These are phyloP conservation scores for Ophiosphaerella korrae DNA, from an alignment of 2,329 filamentous ascomycete species.

Conservation along the genomic window DNA sequence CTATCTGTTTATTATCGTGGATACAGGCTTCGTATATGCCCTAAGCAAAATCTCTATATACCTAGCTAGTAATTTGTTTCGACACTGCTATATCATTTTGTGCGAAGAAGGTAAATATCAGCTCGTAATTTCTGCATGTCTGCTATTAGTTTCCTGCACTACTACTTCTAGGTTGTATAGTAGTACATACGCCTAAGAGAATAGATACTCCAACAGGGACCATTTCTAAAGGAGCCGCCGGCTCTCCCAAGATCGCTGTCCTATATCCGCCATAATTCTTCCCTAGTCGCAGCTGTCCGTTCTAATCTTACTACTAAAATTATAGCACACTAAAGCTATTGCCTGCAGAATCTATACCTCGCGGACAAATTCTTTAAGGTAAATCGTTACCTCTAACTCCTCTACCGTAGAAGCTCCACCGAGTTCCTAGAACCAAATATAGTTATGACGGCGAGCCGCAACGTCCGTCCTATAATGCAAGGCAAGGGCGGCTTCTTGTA, in stretches of 20 bases:
- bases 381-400: not conserved
- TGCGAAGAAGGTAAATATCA: not conserved
- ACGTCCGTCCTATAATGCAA: not conserved
- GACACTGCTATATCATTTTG: not conserved
- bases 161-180: not conserved
- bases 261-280: not conserved
- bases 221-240: not conserved
- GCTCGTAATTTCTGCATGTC: not conserved
- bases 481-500: not conserved
- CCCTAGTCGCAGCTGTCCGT: not conserved
- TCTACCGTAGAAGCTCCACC: not conserved
- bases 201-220: not conserved
- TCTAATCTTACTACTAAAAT: not conserved
- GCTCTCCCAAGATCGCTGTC: not conserved
- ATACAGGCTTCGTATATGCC: constrained; percentile 2
- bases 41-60: not conserved
- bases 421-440: not conserved
- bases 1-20: not conserved
- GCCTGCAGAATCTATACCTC: not conserved
- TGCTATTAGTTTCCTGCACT: not conserved
- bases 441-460: not conserved
- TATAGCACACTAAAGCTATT: not conserved
- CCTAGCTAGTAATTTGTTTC: not conserved
- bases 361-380: not conserved
- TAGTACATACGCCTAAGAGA: not conserved